phyloP scores from a whole-genome alignment of 306 rosid species.

The Spatholobus suberectus region DNA sequence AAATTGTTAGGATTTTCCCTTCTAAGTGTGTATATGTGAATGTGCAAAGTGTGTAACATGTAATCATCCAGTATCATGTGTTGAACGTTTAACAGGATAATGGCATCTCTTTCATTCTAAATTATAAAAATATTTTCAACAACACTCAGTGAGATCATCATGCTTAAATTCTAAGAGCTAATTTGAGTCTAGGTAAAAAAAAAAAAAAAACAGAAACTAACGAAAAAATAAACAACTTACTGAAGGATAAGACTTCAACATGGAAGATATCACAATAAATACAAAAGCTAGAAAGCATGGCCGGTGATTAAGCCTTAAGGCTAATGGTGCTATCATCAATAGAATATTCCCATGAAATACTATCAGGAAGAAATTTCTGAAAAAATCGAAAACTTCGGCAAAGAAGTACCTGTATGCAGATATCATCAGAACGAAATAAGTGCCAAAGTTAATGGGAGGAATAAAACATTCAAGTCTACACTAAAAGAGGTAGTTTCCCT shows the following conservation, averaged over 20 bases:
- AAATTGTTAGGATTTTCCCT: neutral
- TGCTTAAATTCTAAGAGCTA: constrained; percentile 12
- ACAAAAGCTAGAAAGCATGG: constrained; percentile 92
- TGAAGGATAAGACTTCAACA: constrained; percentile 94
- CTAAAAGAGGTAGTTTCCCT: neutral
- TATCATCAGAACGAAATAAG: constrained; percentile 37
- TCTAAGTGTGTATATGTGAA: constrained; percentile 11
- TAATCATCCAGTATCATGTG: constrained; percentile 4
- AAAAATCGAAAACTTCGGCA: constrained; percentile 94
- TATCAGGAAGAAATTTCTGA: constrained; percentile 83
- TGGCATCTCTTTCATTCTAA: neutral
- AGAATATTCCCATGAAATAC: constrained; percentile 89
- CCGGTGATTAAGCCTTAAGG: constrained; percentile 82
- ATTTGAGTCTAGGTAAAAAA: constrained; percentile 5
- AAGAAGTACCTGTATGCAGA: constrained; percentile 86
- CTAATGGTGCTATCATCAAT: constrained; percentile 85
- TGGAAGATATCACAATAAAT: constrained; percentile 67
- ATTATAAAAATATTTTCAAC: constrained; percentile 27
- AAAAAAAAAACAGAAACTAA: neutral
- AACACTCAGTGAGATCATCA: neutral
- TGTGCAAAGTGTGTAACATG: constrained; percentile 11
- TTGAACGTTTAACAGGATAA: neutral
- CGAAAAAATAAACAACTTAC: constrained; percentile 42
- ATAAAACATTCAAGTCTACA: constrained; percentile 36
- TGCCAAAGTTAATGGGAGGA: constrained; percentile 14